phyloP scores from a whole-genome alignment of 192 early-diverging fungal species.

The Backusella psychrophila region DNA sequence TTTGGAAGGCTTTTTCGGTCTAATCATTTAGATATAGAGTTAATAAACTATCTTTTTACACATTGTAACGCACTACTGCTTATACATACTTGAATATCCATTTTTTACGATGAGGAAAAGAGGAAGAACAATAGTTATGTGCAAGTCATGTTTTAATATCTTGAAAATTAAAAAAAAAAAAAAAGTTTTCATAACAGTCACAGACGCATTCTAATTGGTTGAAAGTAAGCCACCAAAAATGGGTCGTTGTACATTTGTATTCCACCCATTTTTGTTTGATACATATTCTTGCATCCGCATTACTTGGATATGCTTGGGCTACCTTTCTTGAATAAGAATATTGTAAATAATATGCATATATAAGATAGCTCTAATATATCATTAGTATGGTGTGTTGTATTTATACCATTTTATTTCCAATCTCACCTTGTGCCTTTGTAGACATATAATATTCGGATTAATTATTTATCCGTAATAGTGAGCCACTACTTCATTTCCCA shows the following conservation, averaged over 20 bases:
- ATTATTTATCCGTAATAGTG: too few relatives aligned
- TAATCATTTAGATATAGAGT: constrained; percentile 28
- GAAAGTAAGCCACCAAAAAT: background rate
- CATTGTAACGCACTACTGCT: background rate
- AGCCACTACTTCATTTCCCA: too few relatives aligned
- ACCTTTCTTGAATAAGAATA: too few relatives aligned
- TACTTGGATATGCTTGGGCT: too few relatives aligned
- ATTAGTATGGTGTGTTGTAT: too few relatives aligned
- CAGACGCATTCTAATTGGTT: background rate
- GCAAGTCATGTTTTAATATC: background rate
- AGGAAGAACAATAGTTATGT: background rate
- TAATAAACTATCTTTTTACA: background rate
- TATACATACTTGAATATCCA: constrained; percentile 16
- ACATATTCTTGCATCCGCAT: background rate
- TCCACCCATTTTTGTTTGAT: background rate
- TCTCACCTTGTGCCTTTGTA: too few relatives aligned
- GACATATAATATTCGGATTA: too few relatives aligned
- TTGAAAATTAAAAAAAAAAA: background rate
- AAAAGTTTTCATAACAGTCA: background rate
- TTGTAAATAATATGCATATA: too few relatives aligned
- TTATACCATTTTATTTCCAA: too few relatives aligned
- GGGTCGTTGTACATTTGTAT: background rate
- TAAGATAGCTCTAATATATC: too few relatives aligned
- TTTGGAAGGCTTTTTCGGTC: constrained; percentile 96
- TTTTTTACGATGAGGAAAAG: constrained; percentile 7